Evolutionary conservation across 148 eudicot species (phyloP).

Genomic region (Pharnaceum exiguum): DNA sequence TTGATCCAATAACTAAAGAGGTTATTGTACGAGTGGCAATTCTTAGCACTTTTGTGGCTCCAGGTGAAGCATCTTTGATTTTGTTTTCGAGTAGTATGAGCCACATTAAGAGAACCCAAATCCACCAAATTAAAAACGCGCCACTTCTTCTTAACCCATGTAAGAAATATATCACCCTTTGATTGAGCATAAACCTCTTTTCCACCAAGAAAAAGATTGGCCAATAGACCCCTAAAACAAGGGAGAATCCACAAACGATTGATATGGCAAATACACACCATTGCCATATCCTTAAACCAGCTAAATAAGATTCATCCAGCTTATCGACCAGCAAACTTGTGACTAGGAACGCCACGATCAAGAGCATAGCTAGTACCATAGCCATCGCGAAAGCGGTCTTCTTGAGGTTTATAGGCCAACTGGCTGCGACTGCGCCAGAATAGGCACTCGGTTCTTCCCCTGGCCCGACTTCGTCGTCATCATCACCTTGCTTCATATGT

Average conservation of each 20-base stretch:
- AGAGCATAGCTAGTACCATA: background rate
- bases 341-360: background rate
- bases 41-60: background rate
- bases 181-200: background rate
- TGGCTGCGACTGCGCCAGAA: no score
- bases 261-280: constrained; percentile 3
- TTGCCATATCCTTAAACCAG: constrained; percentile 3
- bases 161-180: constrained; percentile 3
- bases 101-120: constrained; percentile 9
- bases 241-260: background rate
- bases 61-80: background rate
- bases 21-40: background rate
- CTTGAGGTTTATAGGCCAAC: no score
- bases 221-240: constrained; percentile 7
- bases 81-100: background rate
- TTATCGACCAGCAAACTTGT: background rate
- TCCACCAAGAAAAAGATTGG: constrained; percentile 2
- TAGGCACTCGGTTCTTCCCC: no score
- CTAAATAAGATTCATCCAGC: background rate
- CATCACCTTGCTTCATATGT: no score
- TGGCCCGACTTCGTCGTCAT: no score
- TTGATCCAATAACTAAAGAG: background rate
- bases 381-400: background rate
- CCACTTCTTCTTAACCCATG: constrained; percentile 5
- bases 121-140: constrained; percentile 5